These are phyloP conservation scores for Suhomyces tanzawaensis DNA, from an alignment of 805 yeast genomes.

Conservation along the genomic window DNA sequence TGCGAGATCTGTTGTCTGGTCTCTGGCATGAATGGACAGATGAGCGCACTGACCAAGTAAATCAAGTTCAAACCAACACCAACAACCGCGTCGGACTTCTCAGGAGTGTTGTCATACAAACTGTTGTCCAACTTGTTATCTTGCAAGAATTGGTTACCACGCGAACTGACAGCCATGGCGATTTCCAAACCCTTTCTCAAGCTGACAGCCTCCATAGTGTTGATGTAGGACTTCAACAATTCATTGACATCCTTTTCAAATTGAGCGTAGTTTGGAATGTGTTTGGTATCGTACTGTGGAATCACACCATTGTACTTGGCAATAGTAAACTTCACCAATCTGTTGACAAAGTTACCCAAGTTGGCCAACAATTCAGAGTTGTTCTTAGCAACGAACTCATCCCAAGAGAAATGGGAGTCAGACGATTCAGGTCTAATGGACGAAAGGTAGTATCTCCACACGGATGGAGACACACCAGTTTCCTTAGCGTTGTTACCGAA, in stretches of 20 bases:
- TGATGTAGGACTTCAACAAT: constrained; percentile 59
- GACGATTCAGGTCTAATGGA: constrained; percentile 92
- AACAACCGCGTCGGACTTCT: constrained; percentile 84
- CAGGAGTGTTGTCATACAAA: constrained; percentile 71
- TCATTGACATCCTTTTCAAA: constrained; percentile 57
- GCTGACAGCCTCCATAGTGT: constrained; percentile 73
- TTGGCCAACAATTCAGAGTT: constrained; percentile 93
- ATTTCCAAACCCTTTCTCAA: constrained; percentile 86
- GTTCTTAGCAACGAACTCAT: constrained; percentile 89
- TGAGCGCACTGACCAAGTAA: constrained; percentile 77
- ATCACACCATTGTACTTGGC: constrained; percentile 92
- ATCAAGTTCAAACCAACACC: constrained; percentile 88
- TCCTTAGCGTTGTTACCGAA: constrained; percentile 97
- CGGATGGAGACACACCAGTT: constrained; percentile 85
- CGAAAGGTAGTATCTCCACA: constrained; percentile 96
- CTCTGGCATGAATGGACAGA: constrained; percentile 89
- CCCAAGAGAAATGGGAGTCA: constrained; percentile 97
- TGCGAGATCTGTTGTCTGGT: constrained; percentile 66
- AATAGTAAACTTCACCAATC: constrained; percentile 83
- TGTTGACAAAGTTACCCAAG: constrained; percentile 94
- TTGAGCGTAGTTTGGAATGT: constrained; percentile 46
- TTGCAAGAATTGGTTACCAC: constrained; percentile 94
- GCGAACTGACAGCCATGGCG: constrained; percentile 86
- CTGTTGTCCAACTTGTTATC: constrained; percentile 93
- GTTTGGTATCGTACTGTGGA: constrained; percentile 57